These are phyloP conservation scores for Ilex asprella DNA, from an alignment of 257 asterid genomes.

Conservation along the genomic window DNA sequence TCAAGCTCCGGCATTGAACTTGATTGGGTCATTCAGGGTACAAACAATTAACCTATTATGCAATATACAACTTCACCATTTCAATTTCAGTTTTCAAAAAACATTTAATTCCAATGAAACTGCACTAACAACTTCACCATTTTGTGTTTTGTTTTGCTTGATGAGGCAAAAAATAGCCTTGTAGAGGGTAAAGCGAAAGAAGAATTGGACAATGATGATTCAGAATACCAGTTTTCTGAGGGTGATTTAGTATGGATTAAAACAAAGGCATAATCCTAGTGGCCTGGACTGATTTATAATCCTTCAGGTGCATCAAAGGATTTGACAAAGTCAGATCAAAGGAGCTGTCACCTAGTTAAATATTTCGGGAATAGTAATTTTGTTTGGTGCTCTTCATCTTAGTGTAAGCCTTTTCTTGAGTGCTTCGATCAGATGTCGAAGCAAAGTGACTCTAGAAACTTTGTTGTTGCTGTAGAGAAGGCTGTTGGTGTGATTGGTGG, in stretches of 20 bases:
- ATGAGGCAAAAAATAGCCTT: background rate
- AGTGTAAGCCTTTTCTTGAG: too few relatives aligned
- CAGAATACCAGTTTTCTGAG: constrained; percentile 25
- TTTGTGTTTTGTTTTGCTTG: too few relatives aligned
- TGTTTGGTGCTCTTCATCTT: constrained; percentile 32
- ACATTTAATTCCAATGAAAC: too few relatives aligned
- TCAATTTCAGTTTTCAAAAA: too few relatives aligned
- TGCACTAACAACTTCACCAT: too few relatives aligned
- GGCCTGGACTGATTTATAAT: constrained; percentile 73
- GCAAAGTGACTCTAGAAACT: constrained; percentile 32
- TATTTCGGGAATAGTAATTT: constrained; percentile 38
- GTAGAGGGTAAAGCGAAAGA: background rate
- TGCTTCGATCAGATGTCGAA: too few relatives aligned
- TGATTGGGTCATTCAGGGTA: too few relatives aligned
- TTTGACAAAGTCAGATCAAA: constrained; percentile 18
- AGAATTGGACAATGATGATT: constrained; percentile 6
- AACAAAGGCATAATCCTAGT: constrained; percentile 58
- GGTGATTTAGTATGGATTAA: constrained; percentile 79
- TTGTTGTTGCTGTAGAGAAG: constrained; percentile 54
- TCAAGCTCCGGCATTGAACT: too few relatives aligned
- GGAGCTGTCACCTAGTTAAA: constrained; percentile 37
- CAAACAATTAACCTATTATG: too few relatives aligned
- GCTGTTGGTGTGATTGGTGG: constrained; percentile 48
- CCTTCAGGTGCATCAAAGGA: constrained; percentile 27
- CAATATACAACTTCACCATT: too few relatives aligned